Percentiles rank a stretch among this genome's conserved stretches.
phyloP scores from a whole-genome alignment of 768 basidiomycete genomes.

The Russula sp. region DNA sequence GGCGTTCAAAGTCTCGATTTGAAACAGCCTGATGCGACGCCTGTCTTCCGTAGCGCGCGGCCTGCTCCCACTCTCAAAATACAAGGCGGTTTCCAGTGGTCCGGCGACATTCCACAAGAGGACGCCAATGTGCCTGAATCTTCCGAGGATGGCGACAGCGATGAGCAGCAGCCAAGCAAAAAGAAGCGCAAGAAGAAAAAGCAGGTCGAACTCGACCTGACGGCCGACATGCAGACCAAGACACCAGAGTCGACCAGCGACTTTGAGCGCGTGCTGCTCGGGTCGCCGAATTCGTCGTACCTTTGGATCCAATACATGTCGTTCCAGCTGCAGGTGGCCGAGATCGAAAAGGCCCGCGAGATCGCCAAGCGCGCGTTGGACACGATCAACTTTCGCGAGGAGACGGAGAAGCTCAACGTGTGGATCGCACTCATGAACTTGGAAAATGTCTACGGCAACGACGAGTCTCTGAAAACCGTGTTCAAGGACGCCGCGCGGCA shows the following conservation, averaged over 20 bases:
- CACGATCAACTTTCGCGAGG: constrained; percentile 92
- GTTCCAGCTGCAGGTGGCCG: constrained; percentile 94
- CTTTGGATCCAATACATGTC: constrained; percentile 99
- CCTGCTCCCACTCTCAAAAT: constrained; percentile 42
- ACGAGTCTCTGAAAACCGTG: constrained; percentile 65
- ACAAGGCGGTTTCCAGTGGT: constrained; percentile 69
- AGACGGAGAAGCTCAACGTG: constrained; percentile 91
- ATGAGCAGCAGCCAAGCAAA: constrained; percentile 44
- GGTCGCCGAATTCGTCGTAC: constrained; percentile 94
- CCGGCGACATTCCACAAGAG: constrained; percentile 33
- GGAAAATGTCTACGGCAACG: constrained; percentile 89
- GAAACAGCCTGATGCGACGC: not conserved
- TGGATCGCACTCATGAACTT: constrained; percentile 96
- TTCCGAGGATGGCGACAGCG: constrained; percentile 43
- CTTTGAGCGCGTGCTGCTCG: constrained; percentile 88
- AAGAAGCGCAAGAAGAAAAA: constrained; percentile 64
- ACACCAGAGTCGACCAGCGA: constrained; percentile 88
- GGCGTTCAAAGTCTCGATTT: not conserved
- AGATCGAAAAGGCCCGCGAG: constrained; percentile 89
- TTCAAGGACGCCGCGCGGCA: constrained; percentile 88
- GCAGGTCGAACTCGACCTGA: constrained; percentile 71
- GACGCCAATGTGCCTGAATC: constrained; percentile 42
- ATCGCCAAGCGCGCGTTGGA: constrained; percentile 78
- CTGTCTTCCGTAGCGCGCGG: not conserved
- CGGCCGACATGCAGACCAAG: constrained; percentile 81